Evolutionary conservation across 441 rosid genomes (phyloP), one percentile per base, ranked within the genome.

Genomic region (Populus hybrid): DNA sequence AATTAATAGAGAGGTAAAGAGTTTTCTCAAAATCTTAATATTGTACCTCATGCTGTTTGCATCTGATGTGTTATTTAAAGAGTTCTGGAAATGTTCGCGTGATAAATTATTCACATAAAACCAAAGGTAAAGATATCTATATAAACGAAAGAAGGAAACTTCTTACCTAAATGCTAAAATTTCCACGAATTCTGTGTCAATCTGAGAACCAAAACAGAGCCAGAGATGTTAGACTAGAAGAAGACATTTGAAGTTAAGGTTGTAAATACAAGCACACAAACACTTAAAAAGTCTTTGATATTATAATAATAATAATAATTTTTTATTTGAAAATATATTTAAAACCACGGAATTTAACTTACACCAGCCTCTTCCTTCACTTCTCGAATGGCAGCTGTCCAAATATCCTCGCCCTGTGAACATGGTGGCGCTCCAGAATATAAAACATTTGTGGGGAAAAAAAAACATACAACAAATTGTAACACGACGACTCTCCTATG

Each of bases 281-380:
- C 30, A 28, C 30, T 28, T 28, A 28, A 28, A 28, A 28, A 28
- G 30, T 28, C 4, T 28, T 28, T 32, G 34, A 32, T 34, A 34
- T 34, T 34, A 34, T 34, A 34, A 34, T 34, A 5, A 34, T 34
- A 34, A 34, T 34, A 1, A 34, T 5, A 5, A 34, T 5, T 34
- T 5, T 34, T 34, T 2, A 28, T 28, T 28, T 28, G 30, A 28
- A 28, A 28, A 28, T 28, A 28, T 28, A 28, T 28, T 12, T 46
- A 1, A 46, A 46, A 12, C 20, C 57, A 46, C 18, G 57, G 57
- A 5, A 46, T 46, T 1, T 66, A 6, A 82, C 93, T 82, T 80
- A 92, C 98, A 80, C 92, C 92, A 0, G 94, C 91, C 82, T 94
- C 98, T 91, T 94, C 97, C 81, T 89, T 82, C 32, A 90, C 98